Percentiles rank a stretch among this genome's conserved stretches.
Conservation (phyloP, 225 moss, liverwort and hornwort species). For the Pleurozium schreberi region DNA sequence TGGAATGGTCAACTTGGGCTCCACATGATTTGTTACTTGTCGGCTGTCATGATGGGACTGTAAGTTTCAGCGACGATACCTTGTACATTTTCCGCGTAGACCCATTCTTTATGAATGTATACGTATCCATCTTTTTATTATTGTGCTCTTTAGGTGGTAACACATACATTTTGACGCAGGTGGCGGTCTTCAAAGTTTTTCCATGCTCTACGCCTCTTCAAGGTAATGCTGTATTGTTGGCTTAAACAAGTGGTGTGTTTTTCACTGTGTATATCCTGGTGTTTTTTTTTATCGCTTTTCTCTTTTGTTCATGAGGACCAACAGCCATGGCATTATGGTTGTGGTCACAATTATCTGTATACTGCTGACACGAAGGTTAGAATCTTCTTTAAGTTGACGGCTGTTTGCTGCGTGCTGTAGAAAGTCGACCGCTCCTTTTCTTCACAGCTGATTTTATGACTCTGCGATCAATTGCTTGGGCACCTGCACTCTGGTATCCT, state of each 20-base stretch:
- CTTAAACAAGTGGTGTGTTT: not conserved
- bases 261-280: not conserved
- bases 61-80: slow-evolving; percentile 14
- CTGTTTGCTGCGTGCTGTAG: slow-evolving; percentile 25
- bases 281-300: not conserved
- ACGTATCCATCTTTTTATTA: not conserved
- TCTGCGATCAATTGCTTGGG: slow-evolving; percentile 84
- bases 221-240: slow-evolving; percentile 10
- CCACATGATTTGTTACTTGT: slow-evolving; percentile 83
- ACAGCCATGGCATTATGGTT: not conserved
- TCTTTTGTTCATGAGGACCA: not conserved
- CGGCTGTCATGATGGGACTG: slow-evolving; percentile 93
- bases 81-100: not conserved
- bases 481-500: slow-evolving; percentile 63
- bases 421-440: slow-evolving; percentile 63
- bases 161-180: slow-evolving; percentile 30
- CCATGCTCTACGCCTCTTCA: slow-evolving; percentile 27
- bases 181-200: slow-evolving; percentile 69
- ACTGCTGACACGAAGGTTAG: not conserved
- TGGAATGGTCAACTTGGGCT: slow-evolving; percentile 96
- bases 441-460: slow-evolving; percentile 84
- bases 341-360: not conserved
- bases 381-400: not conserved
- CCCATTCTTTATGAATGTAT: not conserved
- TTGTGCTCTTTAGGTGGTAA: not conserved